Percentiles rank a stretch among this genome's conserved stretches.
These are phyloP conservation scores for Trypanosoma caninum DNA, from an alignment of 208 protist species.

Conservation along the genomic window DNA sequence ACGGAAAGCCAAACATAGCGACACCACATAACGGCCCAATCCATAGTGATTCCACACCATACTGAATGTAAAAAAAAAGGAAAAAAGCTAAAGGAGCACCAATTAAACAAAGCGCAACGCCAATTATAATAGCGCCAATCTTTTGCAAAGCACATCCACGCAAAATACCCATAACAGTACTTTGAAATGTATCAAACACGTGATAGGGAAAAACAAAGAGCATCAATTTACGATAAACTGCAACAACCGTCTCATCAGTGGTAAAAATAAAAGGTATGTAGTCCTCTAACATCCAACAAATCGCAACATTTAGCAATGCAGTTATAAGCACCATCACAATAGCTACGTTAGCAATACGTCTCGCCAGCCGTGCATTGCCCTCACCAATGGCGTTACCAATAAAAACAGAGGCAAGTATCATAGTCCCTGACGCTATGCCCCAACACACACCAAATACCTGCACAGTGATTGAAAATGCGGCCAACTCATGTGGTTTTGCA, in stretches of 20 bases:
- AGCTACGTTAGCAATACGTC: constrained; percentile 57
- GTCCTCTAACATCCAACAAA: constrained; percentile 43
- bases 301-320: constrained; percentile 34
- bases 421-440: constrained; percentile 65
- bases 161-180: constrained; percentile 72
- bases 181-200: constrained; percentile 79
- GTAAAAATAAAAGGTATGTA: constrained; percentile 69
- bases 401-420: constrained; percentile 69
- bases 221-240: constrained; percentile 22
- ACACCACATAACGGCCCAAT: constrained; percentile 69
- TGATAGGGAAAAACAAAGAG: constrained; percentile 73
- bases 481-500: constrained; percentile 53
- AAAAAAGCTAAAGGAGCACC: constrained; percentile 64
- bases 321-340: constrained; percentile 50
- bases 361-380: constrained; percentile 57
- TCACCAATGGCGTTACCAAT: constrained; percentile 80
- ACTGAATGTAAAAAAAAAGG: constrained; percentile 75
- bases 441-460: constrained; percentile 79
- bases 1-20: constrained; percentile 33
- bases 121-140: constrained; percentile 61
- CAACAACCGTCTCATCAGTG: constrained; percentile 31
- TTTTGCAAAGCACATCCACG: constrained; percentile 74
- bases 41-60: constrained; percentile 70
- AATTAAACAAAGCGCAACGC: constrained; percentile 52
- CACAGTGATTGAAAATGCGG: constrained; percentile 74